Evolutionary conservation across 2,329 filamentous ascomycete genomes (phyloP), one percentile per base, ranked within the genome.

Genomic region (Aspergillus nomiae): DNA sequence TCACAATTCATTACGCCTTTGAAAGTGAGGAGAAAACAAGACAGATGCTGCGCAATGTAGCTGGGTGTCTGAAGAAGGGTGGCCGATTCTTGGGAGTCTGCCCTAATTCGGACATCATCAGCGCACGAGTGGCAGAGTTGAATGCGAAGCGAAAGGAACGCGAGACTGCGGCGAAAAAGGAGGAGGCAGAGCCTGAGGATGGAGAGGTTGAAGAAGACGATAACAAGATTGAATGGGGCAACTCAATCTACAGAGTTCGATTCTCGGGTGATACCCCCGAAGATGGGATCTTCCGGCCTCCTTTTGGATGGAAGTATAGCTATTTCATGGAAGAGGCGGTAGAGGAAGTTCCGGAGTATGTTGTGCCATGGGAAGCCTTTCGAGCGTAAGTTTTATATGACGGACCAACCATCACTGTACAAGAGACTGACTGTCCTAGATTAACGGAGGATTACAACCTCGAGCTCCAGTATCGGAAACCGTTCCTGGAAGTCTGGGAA

Each of bases 1-100:
- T 99, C 78, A 96, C 93, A 73, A 95, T 99, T 89, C 95, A 99
- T 80, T 99, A 99, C 77, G 94, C 95, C 7, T 99, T 98, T 70
- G 95, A 98, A 81, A 92, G 85, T 58, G 94, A 99, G 77, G 87
- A 88, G 55, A 96, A 97, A 77, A 92, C 94, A 2, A 88, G 92
- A 51, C 91, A 88, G 66, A 98, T 99, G 95, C 85, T 99, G 61
- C 87, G 89, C 72, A 99, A 99, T 73, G 94, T 99, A 3, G 90
- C 95, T 0, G 91, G 93, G 1, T 87, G 91, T 2, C 79, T 99
- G 72, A 97, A 94, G 77, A 97, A 98, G 76, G 95, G 95, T 28
- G 95, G 95, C 1, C 89, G 93, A 43, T 96, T 99, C 78, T 90
- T 99, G 62, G 95, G 95, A 34, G 93, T 92, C 70, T 97, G 97